These are phyloP conservation scores for Lachancea mirantina DNA, from an alignment of 805 yeast genomes.

Conservation along the genomic window DNA sequence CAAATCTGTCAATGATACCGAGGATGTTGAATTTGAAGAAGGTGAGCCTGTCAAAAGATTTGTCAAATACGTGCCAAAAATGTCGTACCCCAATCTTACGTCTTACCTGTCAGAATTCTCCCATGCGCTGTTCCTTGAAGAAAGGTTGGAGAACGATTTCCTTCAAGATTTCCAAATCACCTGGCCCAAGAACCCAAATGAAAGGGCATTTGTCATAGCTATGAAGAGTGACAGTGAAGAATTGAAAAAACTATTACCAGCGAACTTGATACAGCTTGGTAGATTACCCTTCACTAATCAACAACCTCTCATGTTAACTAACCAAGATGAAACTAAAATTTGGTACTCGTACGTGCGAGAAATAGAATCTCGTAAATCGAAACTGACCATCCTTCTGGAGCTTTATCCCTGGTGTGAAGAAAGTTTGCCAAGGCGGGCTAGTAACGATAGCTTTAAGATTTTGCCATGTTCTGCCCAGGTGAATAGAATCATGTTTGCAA, in stretches of 20 bases:
- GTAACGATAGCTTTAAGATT: constrained; percentile 35
- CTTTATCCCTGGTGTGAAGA: constrained; percentile 53
- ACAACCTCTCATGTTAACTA: constrained; percentile 50
- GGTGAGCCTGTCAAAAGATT: constrained; percentile 29
- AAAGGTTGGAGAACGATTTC: constrained; percentile 42
- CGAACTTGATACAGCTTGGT: constrained; percentile 45
- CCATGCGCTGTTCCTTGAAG: constrained; percentile 57
- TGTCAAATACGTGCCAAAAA: constrained; percentile 36
- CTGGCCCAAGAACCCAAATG: constrained; percentile 45
- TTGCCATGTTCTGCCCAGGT: constrained; percentile 60
- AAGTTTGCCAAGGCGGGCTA: constrained; percentile 37
- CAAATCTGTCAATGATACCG: not conserved
- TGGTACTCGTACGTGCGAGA: constrained; percentile 58
- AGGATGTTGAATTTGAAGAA: constrained; percentile 22
- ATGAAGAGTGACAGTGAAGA: constrained; percentile 29
- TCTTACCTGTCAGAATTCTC: constrained; percentile 54
- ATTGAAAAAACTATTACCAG: constrained; percentile 43
- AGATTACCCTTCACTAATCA: constrained; percentile 53
- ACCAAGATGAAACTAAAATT: constrained; percentile 41
- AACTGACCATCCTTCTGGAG: constrained; percentile 38
- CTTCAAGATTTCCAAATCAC: constrained; percentile 43
- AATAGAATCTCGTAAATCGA: constrained; percentile 28
- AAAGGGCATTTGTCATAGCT: constrained; percentile 24
- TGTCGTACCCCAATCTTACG: constrained; percentile 42
- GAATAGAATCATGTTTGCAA: constrained; percentile 56